Percentiles rank a stretch among this genome's conserved stretches.
phyloP scores from a whole-genome alignment of 106 monocot species.

The Vanilla planifolia region DNA sequence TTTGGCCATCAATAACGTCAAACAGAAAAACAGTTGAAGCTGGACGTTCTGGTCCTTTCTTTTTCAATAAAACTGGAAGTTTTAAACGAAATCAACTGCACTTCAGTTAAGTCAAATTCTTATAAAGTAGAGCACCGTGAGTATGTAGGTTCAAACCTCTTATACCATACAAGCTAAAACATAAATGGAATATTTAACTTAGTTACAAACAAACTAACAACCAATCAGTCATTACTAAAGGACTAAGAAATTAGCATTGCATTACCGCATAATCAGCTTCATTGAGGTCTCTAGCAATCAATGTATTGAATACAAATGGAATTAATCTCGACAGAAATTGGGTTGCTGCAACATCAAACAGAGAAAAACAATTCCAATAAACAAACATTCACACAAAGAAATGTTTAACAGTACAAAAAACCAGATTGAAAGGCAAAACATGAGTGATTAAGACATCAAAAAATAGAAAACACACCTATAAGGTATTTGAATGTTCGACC shows the following conservation, averaged over 20 bases:
- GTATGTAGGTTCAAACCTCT: background rate
- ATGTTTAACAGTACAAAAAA: background rate
- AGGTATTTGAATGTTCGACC: constrained; percentile 48
- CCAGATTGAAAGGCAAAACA: background rate
- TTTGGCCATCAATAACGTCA: background rate
- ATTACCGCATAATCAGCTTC: constrained; percentile 67
- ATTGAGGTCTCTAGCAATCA: constrained; percentile 73
- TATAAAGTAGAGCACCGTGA: no score
- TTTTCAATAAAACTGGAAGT: background rate
- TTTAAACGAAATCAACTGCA: no score
- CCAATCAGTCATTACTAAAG: background rate
- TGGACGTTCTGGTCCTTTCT: background rate
- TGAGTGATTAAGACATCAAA: background rate
- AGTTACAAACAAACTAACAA: background rate
- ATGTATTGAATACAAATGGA: constrained; percentile 76
- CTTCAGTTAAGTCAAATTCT: no score
- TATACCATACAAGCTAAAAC: background rate
- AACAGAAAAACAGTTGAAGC: background rate
- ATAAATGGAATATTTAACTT: background rate
- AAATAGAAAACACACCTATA: constrained; percentile 25
- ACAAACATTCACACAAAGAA: background rate
- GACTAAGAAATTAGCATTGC: constrained; percentile 9
- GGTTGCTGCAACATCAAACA: constrained; percentile 35
- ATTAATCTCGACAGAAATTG: constrained; percentile 81
- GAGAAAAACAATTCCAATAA: background rate